A percentile compares a stretch with the other conserved stretches of the same genome.
phyloP scores from a whole-genome alignment of 2,329 filamentous ascomycete genomes.

The Daldinia eschscholtzii region DNA sequence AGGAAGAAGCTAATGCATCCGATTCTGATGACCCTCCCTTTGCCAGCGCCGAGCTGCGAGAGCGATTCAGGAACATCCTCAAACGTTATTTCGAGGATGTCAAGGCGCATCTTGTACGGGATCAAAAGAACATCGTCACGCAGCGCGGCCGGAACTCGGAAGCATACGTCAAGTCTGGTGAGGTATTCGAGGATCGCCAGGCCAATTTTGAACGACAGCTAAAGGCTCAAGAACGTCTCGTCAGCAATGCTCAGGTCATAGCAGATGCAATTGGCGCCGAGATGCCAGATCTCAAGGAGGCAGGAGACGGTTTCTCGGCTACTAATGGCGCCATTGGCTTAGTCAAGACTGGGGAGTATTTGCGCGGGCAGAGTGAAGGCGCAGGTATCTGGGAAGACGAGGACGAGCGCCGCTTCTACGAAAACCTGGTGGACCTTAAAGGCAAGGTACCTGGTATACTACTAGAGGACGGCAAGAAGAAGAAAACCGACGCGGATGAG shows the following conservation, averaged over 20 bases:
- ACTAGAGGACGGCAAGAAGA: conserved; percentile 94
- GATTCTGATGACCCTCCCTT: conserved; percentile 77
- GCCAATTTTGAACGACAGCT: conserved; percentile 94
- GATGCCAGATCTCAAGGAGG: conserved; percentile 92
- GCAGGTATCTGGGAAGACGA: conserved; percentile 99
- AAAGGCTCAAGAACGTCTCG: conserved; percentile 90
- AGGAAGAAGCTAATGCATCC: conserved; percentile 57
- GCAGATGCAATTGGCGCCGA: conserved; percentile 89
- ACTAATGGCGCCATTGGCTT: conserved; percentile 87
- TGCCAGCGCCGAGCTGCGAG: conserved; percentile 79
- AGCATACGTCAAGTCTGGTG: conserved; percentile 97
- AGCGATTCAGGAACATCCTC: conserved; percentile 87
- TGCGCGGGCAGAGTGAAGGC: conserved; percentile 89
- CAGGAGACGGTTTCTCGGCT: conserved; percentile 75
- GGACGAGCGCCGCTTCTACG: conserved; percentile 97
- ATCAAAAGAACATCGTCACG: conserved; percentile 87
- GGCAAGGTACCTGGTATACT: conserved; percentile 95
- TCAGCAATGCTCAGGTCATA: conserved; percentile 89
- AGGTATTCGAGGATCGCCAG: conserved; percentile 97
- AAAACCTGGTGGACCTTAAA: conserved; percentile 94
- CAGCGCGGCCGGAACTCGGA: conserved; percentile 97
- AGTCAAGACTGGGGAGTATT: conserved; percentile 92
- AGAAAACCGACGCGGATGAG: conserved; percentile 85
- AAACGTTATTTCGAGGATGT: conserved; percentile 93
- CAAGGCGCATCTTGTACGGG: conserved; percentile 86